Percentiles rank a stretch among this genome's conserved stretches.
Conservation (phyloP, 116 monocot species). For the Zostera marina region DNA sequence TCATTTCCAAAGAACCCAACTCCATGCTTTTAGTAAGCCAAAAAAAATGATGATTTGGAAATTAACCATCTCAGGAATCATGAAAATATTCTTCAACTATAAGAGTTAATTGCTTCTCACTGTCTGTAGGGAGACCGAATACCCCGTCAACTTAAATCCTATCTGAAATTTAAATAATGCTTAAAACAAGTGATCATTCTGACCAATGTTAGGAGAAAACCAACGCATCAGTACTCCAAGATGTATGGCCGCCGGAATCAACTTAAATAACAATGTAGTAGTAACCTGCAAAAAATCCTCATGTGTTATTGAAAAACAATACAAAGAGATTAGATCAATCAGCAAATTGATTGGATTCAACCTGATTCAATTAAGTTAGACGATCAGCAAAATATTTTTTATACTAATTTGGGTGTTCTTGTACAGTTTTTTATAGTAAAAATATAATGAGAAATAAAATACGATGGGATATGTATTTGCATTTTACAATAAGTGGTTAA, state of each 20-base stretch:
- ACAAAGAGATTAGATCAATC: not conserved
- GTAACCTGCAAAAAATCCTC: constrained; percentile 49
- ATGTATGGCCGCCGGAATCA: constrained; percentile 88
- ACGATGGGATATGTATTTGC: too few species aligned
- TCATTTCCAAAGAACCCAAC: not conserved
- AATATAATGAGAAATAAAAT: too few species aligned
- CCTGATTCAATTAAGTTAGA: too few species aligned
- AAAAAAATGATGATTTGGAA: constrained; percentile 3
- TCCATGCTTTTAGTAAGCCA: not conserved
- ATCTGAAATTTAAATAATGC: constrained; percentile 18
- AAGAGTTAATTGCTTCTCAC: constrained; percentile 31
- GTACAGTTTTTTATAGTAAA: too few species aligned
- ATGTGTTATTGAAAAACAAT: not conserved
- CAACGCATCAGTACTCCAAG: constrained; percentile 73
- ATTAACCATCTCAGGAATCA: constrained; percentile 24
- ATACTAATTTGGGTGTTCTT: too few species aligned
- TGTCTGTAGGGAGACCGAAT: constrained; percentile 27
- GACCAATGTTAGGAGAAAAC: constrained; percentile 53
- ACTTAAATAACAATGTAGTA: constrained; percentile 78
- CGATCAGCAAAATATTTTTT: too few species aligned
- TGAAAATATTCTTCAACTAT: constrained; percentile 54
- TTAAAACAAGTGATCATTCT: constrained; percentile 31
- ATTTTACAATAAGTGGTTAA: too few species aligned
- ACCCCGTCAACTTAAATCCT: constrained; percentile 32
- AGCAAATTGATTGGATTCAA: too few species aligned